Conservation (phyloP, 306 rosid species). For the Gillenia trifoliata region DNA sequence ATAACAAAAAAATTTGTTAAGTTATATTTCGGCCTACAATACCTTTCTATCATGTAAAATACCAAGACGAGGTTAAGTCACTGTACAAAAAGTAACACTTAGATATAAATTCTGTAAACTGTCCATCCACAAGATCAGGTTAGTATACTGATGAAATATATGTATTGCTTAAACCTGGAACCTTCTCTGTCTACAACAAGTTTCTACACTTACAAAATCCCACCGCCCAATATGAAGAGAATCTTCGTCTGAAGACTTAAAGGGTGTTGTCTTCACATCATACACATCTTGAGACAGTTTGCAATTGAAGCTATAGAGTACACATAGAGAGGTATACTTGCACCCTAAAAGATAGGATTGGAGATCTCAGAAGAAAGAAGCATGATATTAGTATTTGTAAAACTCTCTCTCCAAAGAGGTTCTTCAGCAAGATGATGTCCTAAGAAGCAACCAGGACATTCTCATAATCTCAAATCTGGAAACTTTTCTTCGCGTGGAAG, state of each 20-base stretch:
- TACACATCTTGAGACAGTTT: conserved; percentile 8
- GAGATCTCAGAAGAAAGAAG: conserved; percentile 12
- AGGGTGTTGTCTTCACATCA: conserved; percentile 22
- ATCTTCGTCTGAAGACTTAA: conserved; percentile 9
- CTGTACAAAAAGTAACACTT: conserved; percentile 2
- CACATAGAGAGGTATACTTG: background rate
- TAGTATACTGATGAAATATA: conserved; percentile 2
- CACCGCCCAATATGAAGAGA: background rate
- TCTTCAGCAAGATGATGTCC: conserved; percentile 14
- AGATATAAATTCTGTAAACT: conserved; percentile 14
- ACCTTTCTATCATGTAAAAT: conserved; percentile 4
- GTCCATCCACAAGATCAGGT: conserved; percentile 6
- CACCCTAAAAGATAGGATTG: conserved; percentile 12
- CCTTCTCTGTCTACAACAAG: conserved; percentile 11
- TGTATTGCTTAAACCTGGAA: background rate
- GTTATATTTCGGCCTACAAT: background rate
- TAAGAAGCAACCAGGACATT: conserved; percentile 15
- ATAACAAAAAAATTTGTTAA: background rate
- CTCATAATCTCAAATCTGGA: conserved; percentile 10
- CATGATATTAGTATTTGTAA: conserved; percentile 9
- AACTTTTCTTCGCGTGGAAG: conserved; percentile 13
- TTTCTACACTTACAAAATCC: conserved; percentile 8
- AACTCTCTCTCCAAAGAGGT: conserved; percentile 16
- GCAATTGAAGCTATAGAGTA: conserved; percentile 18
- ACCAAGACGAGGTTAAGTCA: background rate